Base-by-base conservation (phyloP, 495 filamentous ascomycete genomes). In the Xylaria curta region DNA sequence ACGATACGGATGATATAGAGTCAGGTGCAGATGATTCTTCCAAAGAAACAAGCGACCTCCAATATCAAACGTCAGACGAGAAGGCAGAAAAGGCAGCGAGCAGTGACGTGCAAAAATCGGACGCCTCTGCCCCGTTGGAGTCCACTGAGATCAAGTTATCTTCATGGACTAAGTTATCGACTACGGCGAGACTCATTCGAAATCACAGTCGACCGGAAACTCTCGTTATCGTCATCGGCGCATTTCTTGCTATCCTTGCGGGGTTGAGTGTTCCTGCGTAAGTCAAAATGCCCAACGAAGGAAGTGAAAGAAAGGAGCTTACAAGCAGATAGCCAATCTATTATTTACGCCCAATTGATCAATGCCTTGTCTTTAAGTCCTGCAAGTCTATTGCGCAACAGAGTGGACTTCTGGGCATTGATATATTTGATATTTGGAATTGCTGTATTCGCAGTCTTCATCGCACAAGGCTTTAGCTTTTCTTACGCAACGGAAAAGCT, bases 121-220 rank as follows among this genome's bases (percentile, higher is more conserved):
- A 51, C n/a, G n/a, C 47, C 47, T 51, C 47, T 51, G 47, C n/a
- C 7, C 47, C n/a, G 1, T 51, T 24, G 8, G 47, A 51, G 19
- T 10, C 47, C 8, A 9, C 47, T 51, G 47, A 51, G 6, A 12
- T 2, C 19, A 51, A 51, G n/a, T 24, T 51, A 10, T 51, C 47
- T 51, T 51, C 47, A 6, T 51, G 47, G 47, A 24, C 7, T 10
- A 51, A 51, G 47, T 9, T 51, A 51, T 51, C 47, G 21, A 51
- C 47, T 51, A 51, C 47, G 10, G n/a, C 47, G 47, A 51, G 47
- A 51, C 47, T 51, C n/a, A 51, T 51, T 51, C 47, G 47, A 51
- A 51, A 51, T 51, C 47, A 51, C 1, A 51, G 47, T 51, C 47
- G 47, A 24, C 47, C 47, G 8, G 47, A 51, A 9, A 51, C 47